These are phyloP conservation scores for Acacia pycnantha DNA, from an alignment of 331 rosid species.

Conservation along the genomic window DNA sequence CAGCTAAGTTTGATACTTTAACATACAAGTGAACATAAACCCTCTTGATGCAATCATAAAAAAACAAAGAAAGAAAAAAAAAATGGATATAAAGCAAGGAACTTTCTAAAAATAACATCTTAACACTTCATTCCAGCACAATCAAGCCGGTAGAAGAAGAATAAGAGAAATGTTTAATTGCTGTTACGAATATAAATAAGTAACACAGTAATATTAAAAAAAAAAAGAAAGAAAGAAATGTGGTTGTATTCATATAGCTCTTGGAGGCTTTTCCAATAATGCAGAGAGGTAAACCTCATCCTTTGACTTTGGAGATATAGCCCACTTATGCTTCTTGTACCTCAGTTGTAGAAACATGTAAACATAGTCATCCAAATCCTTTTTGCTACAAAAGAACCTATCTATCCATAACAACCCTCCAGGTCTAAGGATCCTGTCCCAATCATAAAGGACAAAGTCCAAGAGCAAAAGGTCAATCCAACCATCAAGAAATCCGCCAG, in stretches of 20 bases:
- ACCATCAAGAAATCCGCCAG: conserved; percentile 76
- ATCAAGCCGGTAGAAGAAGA: not conserved
- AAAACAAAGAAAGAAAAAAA: not conserved
- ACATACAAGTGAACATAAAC: not conserved
- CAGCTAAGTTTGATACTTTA: not conserved
- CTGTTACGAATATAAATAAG: not conserved
- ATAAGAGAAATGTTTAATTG: not conserved
- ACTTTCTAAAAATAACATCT: not conserved
- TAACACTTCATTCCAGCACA: conserved; percentile 2
- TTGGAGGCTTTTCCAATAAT: conserved; percentile 86
- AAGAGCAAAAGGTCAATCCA: conserved; percentile 77
- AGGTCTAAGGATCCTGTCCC: conserved; percentile 84
- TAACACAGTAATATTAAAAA: conserved; percentile 14
- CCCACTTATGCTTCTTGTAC: conserved; percentile 90
- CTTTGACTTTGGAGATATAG: conserved; percentile 67
- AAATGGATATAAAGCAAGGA: not conserved
- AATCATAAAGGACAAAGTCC: conserved; percentile 83
- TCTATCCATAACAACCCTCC: conserved; percentile 89
- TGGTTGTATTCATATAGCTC: conserved; percentile 57
- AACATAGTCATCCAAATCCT: conserved; percentile 82
- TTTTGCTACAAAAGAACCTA: conserved; percentile 62
- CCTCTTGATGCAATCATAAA: not conserved
- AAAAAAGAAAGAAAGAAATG: not conserved
- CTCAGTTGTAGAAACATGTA: conserved; percentile 94
- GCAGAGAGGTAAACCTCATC: conserved; percentile 84